Conservation (phyloP, 768 basidiomycete genomes). For the Suillus weaverae region DNA sequence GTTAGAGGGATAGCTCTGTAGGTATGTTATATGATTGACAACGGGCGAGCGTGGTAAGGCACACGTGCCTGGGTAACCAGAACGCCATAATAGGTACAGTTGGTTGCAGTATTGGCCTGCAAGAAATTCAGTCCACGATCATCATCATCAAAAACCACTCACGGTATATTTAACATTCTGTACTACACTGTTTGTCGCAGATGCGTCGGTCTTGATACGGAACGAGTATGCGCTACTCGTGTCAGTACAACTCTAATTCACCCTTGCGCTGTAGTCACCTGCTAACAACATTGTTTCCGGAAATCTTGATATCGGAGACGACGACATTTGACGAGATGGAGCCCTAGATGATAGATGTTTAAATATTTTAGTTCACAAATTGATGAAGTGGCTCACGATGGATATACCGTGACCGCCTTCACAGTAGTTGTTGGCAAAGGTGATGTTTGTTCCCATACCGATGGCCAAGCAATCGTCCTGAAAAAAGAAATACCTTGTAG, state of each 20-base stretch:
- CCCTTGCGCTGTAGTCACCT: constrained; percentile 36
- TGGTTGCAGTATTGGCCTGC: constrained; percentile 55
- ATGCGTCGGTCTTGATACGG: constrained; percentile 58
- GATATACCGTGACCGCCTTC: constrained; percentile 65
- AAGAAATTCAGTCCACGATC: constrained; percentile 1
- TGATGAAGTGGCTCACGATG: constrained; percentile 32
- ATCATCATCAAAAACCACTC: constrained; percentile 11
- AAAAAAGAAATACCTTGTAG: constrained; percentile 7
- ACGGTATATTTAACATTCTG: constrained; percentile 51
- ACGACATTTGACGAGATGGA: constrained; percentile 49
- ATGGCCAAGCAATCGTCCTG: constrained; percentile 67
- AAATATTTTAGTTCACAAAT: neutral
- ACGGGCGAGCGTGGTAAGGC: neutral
- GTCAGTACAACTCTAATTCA: neutral
- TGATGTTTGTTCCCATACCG: constrained; percentile 43
- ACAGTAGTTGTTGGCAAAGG: constrained; percentile 54
- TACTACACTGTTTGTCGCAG: constrained; percentile 48
- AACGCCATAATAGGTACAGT: constrained; percentile 50
- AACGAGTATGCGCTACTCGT: constrained; percentile 49
- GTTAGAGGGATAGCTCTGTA: constrained; percentile 55
- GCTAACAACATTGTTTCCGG: constrained; percentile 53
- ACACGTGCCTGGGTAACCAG: constrained; percentile 55
- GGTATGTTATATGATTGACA: neutral
- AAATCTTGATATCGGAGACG: constrained; percentile 49
- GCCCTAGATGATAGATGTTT: constrained; percentile 39